Conservation (phyloP, 2,329 filamentous ascomycete species). For the Phaeosphaeria sp. region DNA sequence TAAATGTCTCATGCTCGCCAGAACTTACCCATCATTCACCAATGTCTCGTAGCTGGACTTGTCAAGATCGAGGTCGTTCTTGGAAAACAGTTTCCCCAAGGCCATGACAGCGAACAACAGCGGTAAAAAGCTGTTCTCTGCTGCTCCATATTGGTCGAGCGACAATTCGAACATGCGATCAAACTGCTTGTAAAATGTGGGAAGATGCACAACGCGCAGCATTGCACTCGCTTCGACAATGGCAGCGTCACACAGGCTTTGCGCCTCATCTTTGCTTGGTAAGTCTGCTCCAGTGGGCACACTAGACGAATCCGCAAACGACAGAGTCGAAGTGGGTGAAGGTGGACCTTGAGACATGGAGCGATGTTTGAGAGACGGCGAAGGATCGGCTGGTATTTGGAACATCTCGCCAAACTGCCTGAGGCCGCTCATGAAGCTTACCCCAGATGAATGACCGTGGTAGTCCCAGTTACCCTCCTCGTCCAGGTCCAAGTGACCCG, state of each 20-base stretch:
- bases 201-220: constrained; percentile 79
- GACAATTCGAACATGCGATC: constrained; percentile 78
- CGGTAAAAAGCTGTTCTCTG: constrained; percentile 57
- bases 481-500: constrained; percentile 88
- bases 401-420: constrained; percentile 84
- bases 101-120: constrained; percentile 58
- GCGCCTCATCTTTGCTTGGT: constrained; percentile 67
- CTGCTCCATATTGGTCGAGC: constrained; percentile 52
- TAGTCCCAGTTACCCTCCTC: constrained; percentile 95
- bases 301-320: constrained; percentile 61
- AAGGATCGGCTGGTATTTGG: constrained; percentile 65
- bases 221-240: constrained; percentile 69
- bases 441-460: constrained; percentile 88
- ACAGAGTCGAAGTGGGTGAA: constrained; percentile 71
- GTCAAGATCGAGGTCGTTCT: constrained; percentile 46
- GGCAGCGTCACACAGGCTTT: constrained; percentile 64
- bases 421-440: constrained; percentile 86
- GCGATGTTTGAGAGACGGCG: constrained; percentile 64
- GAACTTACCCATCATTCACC: constrained; percentile 55
- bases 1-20: background rate
- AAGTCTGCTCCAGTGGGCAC: constrained; percentile 62
- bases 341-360: constrained; percentile 68
- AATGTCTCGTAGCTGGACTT: constrained; percentile 53
- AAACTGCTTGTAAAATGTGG: constrained; percentile 78
- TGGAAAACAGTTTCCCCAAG: constrained; percentile 56